A percentile compares a stretch with the other conserved stretches of the same genome.
These are phyloP conservation scores for Mycosphaerelloides madeirae DNA, from an alignment of 2,329 filamentous ascomycete species.

Conservation along the genomic window DNA sequence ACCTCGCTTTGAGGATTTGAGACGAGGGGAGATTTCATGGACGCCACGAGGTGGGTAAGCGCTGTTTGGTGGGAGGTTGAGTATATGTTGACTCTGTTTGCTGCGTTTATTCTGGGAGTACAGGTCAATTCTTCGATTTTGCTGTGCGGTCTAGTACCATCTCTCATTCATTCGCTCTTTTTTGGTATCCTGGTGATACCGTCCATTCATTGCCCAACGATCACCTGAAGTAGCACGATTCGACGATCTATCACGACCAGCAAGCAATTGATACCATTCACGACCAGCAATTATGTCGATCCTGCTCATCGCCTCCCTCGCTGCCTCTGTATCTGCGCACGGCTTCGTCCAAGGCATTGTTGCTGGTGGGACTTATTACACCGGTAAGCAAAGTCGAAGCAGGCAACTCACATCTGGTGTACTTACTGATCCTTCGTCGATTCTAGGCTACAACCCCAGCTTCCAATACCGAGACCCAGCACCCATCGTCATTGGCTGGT, in stretches of 20 bases:
- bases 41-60: too few species aligned
- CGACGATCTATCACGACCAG: not conserved
- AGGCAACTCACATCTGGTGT: too few species aligned
- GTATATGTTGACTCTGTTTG: not conserved
- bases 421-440: too few species aligned
- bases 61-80: too few species aligned
- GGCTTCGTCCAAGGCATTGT: conserved; percentile 43
- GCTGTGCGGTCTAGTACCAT: conserved; percentile 7
- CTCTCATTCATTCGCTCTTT: conserved; percentile 1
- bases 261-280: not conserved
- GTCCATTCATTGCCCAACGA: conserved; percentile 6
- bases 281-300: conserved; percentile 23
- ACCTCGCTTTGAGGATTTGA: not conserved
- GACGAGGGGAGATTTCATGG: not conserved
- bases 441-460: conserved; percentile 41
- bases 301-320: conserved; percentile 29
- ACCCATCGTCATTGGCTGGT: conserved; percentile 51
- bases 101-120: too few species aligned
- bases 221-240: not conserved
- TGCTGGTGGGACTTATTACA: conserved; percentile 45
- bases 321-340: conserved; percentile 42
- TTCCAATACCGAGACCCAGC: conserved; percentile 37
- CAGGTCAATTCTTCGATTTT: not conserved
- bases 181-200: conserved; percentile 7
- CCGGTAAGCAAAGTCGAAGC: too few species aligned